phyloP scores from a whole-genome alignment of 169 alveolate species.

The Haemoproteus tartakovskyi region DNA sequence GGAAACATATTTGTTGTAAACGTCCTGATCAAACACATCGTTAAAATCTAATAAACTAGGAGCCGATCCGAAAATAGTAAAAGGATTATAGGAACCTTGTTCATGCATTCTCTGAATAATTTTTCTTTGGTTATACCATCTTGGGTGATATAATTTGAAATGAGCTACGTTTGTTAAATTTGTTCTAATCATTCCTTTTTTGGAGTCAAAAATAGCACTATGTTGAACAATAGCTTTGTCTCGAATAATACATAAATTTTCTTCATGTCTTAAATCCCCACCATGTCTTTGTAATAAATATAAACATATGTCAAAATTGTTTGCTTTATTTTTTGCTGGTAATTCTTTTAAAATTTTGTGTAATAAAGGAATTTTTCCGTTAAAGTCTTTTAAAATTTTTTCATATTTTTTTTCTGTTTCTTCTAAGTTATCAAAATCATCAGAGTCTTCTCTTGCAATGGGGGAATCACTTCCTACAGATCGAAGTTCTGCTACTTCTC shows the following conservation, averaged over 20 bases:
- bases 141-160: slow-evolving; percentile 70
- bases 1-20: slow-evolving; percentile 66
- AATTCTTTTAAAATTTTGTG: slow-evolving; percentile 61
- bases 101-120: slow-evolving; percentile 67
- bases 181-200: slow-evolving; percentile 47
- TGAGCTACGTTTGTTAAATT: slow-evolving; percentile 66
- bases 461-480: slow-evolving; percentile 1
- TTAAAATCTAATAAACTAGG: slow-evolving; percentile 74
- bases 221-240: slow-evolving; percentile 67
- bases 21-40: slow-evolving; percentile 76
- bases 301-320: slow-evolving; percentile 65
- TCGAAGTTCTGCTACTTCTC: slow-evolving; percentile 31
- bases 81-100: slow-evolving; percentile 82
- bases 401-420: slow-evolving; percentile 64
- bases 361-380: slow-evolving; percentile 65
- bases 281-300: slow-evolving; percentile 68
- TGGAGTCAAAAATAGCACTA: slow-evolving; percentile 63
- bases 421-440: slow-evolving; percentile 65
- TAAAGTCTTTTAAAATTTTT: slow-evolving; percentile 53
- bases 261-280: slow-evolving; percentile 67
- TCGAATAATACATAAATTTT: slow-evolving; percentile 69
- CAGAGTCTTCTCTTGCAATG: slow-evolving; percentile 24
- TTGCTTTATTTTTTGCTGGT: slow-evolving; percentile 53
- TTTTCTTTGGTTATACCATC: slow-evolving; percentile 73
- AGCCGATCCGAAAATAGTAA: slow-evolving; percentile 83